Base-by-base conservation (phyloP, 768 basidiomycete species). In the Coprinopsis marcescibilis region DNA sequence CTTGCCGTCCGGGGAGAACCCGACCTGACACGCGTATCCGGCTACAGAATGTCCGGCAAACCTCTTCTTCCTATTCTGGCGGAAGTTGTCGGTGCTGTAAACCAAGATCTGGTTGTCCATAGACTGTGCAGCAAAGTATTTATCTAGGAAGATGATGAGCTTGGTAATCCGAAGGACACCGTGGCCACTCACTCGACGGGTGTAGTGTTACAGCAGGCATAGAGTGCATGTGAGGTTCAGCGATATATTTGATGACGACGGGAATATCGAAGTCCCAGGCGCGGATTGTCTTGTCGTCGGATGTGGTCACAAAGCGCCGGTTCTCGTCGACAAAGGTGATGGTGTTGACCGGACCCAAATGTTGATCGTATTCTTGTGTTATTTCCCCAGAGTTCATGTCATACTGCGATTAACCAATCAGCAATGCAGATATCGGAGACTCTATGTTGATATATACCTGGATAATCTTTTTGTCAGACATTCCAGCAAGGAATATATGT, bases 191-290 rank as follows among this genome's bases (percentile, higher is more conserved):
- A 97, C 95, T 87, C 46, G 83, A 94, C 19, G 96, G 95, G 64
- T 98, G 93, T 21, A 95, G 67, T 4, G 93, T 94, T 38, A 98
- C 94, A 14, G 96, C 89, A 5, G 96, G 96, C 94, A 99, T 98
- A 14, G 92, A 96, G 68, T 99, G 94, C 96, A 99, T 98, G 60
- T 92, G 84, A 3, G 96, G 96, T 65, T 99, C 96, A 15, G 96
- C 95, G 49, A 98, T 98, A 64, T 97, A 96, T 66, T 99, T 99
- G 74, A 99, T 98, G 44, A 96, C 92, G 27, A 98, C 96, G 4
- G 96, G 96, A 52, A 99, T 98, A 66, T 99, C 96, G 64, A 86
- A 98, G 64, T 99, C 96, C 96, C 96, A 99, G 14, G 92, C 95
- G 36, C 96, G 84, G 52, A 99, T 96, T 2, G 93, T 96, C 70